Evolutionary conservation across 306 rosid species (phyloP).

Genomic region (Begonia peltatifolia): DNA sequence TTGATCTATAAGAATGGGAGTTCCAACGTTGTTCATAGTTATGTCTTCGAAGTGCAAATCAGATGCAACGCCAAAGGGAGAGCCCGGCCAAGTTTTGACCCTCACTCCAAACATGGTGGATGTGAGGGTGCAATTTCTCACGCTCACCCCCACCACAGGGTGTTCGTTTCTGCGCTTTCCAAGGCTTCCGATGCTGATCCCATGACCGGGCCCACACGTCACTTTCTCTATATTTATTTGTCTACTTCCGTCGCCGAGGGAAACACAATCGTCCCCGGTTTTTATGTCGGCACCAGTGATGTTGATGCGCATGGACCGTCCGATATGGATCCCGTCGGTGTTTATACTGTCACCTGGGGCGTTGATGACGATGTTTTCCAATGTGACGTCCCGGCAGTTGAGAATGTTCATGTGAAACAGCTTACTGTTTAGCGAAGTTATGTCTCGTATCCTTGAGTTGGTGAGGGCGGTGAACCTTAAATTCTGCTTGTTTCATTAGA

Average conservation of each 20-base stretch:
- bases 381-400: conserved; percentile 20
- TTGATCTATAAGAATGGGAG: conserved; percentile 42
- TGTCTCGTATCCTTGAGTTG: conserved; percentile 7
- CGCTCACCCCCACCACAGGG: conserved; percentile 16
- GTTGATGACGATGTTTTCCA: conserved; percentile 4
- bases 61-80: conserved; percentile 29
- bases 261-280: conserved; percentile 39
- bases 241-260: conserved; percentile 32
- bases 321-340: conserved; percentile 38
- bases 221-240: conserved; percentile 9
- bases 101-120: conserved; percentile 10
- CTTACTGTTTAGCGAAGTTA: conserved; percentile 25
- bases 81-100: conserved; percentile 34
- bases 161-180: conserved; percentile 13
- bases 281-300: conserved; percentile 10
- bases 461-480: conserved; percentile 19
- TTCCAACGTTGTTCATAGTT: conserved; percentile 28
- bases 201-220: conserved; percentile 35
- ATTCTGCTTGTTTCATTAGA: conserved; percentile 13
- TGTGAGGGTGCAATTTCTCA: background rate
- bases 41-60: conserved; percentile 23
- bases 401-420: conserved; percentile 24
- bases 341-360: conserved; percentile 28
- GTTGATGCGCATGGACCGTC: conserved; percentile 21
- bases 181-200: conserved; percentile 31